phyloP scores from a whole-genome alignment of 352 stramenopile genomes.

The Thalassiosira sp. region DNA sequence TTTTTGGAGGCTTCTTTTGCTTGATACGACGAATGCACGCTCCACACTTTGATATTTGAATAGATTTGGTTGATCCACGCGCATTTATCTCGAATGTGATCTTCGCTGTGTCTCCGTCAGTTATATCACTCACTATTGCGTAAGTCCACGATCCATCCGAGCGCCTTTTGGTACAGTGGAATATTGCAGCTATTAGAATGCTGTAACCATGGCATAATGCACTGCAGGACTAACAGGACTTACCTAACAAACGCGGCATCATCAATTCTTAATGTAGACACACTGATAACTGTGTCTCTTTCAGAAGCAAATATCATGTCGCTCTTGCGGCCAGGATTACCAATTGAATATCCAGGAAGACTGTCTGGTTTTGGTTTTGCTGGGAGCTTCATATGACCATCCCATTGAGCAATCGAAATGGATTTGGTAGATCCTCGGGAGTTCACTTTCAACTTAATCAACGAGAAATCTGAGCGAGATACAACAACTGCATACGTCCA shows the following conservation, averaged over 20 bases:
- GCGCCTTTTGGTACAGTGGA: no score
- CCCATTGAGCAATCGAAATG: not conserved
- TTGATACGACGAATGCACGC: not conserved
- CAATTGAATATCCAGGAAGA: not conserved
- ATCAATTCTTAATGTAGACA: not conserved
- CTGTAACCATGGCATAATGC: no score
- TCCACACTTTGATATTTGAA: not conserved
- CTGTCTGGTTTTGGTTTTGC: constrained; percentile 1
- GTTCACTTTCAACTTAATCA: not conserved
- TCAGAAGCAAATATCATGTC: not conserved
- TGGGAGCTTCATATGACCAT: not conserved
- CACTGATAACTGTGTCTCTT: not conserved
- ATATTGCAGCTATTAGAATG: no score
- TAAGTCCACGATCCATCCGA: not conserved
- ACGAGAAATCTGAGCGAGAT: not conserved
- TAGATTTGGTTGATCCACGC: not conserved
- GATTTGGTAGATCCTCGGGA: not conserved
- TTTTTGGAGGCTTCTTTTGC: no score
- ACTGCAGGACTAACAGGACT: no score
- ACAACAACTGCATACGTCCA: constrained; percentile 6
- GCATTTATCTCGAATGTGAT: not conserved
- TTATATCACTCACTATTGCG: not conserved
- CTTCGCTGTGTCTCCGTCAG: not conserved
- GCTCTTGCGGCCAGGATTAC: not conserved
- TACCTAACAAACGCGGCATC: not conserved